Percentiles rank a stretch among this genome's conserved stretches.
Evolutionary conservation across 208 protist genomes (phyloP).

Genomic region (Crithidia acanthocephali): DNA sequence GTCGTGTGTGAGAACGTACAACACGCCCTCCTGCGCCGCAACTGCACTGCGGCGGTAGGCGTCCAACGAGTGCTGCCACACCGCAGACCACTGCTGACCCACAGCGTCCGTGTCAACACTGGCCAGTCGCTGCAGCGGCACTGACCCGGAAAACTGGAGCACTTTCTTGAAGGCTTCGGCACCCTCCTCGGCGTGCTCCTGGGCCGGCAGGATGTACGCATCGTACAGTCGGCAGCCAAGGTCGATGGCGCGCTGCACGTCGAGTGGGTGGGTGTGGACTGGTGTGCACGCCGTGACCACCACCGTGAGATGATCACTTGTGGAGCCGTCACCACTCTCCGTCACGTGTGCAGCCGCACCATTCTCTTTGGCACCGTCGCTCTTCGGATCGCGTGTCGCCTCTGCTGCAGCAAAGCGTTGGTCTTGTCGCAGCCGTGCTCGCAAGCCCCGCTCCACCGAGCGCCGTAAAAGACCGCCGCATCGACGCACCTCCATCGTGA

Average conservation of each 20-base stretch:
- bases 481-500: background rate
- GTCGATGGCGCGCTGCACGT: slow-evolving; percentile 24
- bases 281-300: slow-evolving; percentile 8
- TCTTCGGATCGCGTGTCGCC: too few species aligned
- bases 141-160: background rate
- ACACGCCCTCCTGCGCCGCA: slow-evolving; percentile 25
- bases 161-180: slow-evolving; percentile 28
- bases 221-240: slow-evolving; percentile 16
- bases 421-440: slow-evolving; percentile 5
- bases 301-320: slow-evolving; percentile 4
- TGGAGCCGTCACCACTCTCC: too few species aligned
- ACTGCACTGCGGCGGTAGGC: slow-evolving; percentile 27
- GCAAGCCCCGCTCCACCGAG: slow-evolving; percentile 9
- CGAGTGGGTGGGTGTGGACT: slow-evolving; percentile 26
- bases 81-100: background rate
- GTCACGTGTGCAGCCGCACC: too few species aligned
- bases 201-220: slow-evolving; percentile 21
- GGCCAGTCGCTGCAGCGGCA: background rate
- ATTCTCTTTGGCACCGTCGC: too few species aligned
- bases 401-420: background rate
- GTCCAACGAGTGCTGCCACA: slow-evolving; percentile 9
- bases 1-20: slow-evolving; percentile 24
- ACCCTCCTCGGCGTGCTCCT: slow-evolving; percentile 39
- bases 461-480: slow-evolving; percentile 1
- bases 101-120: background rate